Percentiles rank a stretch among this genome's conserved stretches.
Evolutionary conservation across 2,329 filamentous ascomycete genomes (phyloP).

Genomic region (Hypoxylon sp.): DNA sequence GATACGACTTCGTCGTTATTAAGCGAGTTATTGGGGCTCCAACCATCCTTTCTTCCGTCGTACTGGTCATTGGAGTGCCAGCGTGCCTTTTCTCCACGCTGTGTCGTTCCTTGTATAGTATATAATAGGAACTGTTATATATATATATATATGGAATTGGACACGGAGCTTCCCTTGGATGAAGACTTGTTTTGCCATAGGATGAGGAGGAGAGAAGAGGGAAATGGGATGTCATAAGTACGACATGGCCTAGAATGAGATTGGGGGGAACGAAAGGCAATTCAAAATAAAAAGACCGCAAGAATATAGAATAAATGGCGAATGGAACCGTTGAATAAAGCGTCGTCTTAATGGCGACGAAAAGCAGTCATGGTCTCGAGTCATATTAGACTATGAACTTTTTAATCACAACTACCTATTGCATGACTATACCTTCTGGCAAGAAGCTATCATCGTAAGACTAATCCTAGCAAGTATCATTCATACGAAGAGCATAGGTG

Average conservation of each 20-base stretch:
- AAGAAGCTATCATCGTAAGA: neutral
- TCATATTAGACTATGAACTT: no score
- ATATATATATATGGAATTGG: neutral
- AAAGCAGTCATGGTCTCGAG: no score
- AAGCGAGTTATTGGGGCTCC: neutral
- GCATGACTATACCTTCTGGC: no score
- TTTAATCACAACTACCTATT: no score
- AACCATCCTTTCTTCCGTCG: neutral
- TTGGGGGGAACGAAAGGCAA: neutral
- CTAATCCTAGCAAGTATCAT: no score
- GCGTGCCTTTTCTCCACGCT: neutral
- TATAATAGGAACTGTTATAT: constrained; percentile 5
- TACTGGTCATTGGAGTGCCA: constrained; percentile 23
- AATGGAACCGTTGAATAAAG: no score
- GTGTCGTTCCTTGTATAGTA: neutral
- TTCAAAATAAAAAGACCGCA: neutral
- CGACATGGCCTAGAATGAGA: neutral
- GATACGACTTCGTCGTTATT: constrained; percentile 18
- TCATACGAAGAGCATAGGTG: neutral
- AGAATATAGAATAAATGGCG: no score
- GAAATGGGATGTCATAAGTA: neutral
- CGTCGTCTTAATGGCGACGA: no score
- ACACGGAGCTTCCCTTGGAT: neutral
- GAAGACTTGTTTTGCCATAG: neutral
- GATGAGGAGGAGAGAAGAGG: neutral